Evolutionary conservation across 2,329 filamentous ascomycete species (phyloP), one percentile per base, ranked within the genome.

Genomic region (Huntiella moniliformis): DNA sequence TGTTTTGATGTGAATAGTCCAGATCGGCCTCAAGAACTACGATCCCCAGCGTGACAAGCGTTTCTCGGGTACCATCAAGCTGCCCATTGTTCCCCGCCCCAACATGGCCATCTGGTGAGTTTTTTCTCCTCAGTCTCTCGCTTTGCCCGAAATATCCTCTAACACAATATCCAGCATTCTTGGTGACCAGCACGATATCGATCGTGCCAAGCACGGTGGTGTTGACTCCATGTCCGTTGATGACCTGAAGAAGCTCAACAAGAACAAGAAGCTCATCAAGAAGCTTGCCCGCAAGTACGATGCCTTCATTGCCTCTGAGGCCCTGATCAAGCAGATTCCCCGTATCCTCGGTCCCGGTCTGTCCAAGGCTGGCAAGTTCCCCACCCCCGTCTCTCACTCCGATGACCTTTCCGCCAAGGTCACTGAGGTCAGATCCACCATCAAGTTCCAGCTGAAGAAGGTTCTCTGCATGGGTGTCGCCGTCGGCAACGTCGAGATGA

Each of bases 211-310:
- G 81, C 91, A 98, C 77, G 83, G 86, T 63, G 88, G 86, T 67
- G 78, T 96, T 58, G 91, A 98, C 65, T 86, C 88, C 72, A 96
- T 96, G 91, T 93, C 84, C 62, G 70, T 84, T 56, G 91, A 98
- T 62, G 91, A 98, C 70, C 73, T 98, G 72, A 98, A 98, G 84
- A 98, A 98, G 82, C 85, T 98, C 58, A 98, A 98, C 82, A 98
- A 98, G 85, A 98, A 98, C 85, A 96, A 98, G 84, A 98, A 98
- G 82, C 81, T 96, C 63, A 95, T 98, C 81, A 98, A 98, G 86
- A 98, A 98, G 82, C 83, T 98, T 57, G 91, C 91, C 54, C 86
- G 87, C 79, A 98, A 98, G 77, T 96, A 98, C 80, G 91, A 98
- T 70, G 91, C 91, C 59, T 98, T 98, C 73, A 71, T 98, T 65